phyloP scores from a whole-genome alignment of 306 rosid genomes.

The Inga oerstediana region DNA sequence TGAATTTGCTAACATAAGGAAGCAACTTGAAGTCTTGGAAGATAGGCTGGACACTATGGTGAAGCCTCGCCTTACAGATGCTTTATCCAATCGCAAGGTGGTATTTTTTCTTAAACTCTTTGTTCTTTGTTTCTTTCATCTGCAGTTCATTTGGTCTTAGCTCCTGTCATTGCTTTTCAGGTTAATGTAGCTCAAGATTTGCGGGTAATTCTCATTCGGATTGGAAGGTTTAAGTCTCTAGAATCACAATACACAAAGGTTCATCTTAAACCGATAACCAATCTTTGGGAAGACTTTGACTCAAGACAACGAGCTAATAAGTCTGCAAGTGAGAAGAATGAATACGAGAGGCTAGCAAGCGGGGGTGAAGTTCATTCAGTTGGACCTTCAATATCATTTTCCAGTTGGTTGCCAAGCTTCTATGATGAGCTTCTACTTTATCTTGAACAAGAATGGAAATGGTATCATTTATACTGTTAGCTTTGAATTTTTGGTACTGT shows the following conservation, averaged over 20 bases:
- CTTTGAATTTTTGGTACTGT: constrained; percentile 22
- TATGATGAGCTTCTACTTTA: constrained; percentile 92
- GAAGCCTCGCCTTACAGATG: constrained; percentile 95
- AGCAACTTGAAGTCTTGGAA: constrained; percentile 96
- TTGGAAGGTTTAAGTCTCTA: constrained; percentile 94
- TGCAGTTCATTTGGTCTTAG: constrained; percentile 5
- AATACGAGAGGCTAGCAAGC: constrained; percentile 57
- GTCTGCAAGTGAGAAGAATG: constrained; percentile 62
- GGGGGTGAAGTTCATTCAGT: constrained; percentile 54
- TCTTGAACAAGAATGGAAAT: constrained; percentile 99
- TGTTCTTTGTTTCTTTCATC: constrained; percentile 6
- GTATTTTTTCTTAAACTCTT: constrained; percentile 8
- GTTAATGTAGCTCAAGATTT: constrained; percentile 87
- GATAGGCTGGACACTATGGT: constrained; percentile 96
- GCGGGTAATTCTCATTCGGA: constrained; percentile 90
- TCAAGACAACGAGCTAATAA: constrained; percentile 58
- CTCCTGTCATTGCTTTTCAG: constrained; percentile 47
- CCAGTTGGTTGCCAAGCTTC: constrained; percentile 90
- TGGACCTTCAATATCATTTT: constrained; percentile 61
- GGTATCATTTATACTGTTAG: constrained; percentile 53
- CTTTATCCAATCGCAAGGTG: constrained; percentile 87
- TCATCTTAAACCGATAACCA: constrained; percentile 86
- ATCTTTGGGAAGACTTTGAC: constrained; percentile 93
- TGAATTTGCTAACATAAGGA: constrained; percentile 96
- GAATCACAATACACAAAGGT: constrained; percentile 91